Conservation (phyloP, 148 eudicot genomes). For the Vaccinium macrocarpon region DNA sequence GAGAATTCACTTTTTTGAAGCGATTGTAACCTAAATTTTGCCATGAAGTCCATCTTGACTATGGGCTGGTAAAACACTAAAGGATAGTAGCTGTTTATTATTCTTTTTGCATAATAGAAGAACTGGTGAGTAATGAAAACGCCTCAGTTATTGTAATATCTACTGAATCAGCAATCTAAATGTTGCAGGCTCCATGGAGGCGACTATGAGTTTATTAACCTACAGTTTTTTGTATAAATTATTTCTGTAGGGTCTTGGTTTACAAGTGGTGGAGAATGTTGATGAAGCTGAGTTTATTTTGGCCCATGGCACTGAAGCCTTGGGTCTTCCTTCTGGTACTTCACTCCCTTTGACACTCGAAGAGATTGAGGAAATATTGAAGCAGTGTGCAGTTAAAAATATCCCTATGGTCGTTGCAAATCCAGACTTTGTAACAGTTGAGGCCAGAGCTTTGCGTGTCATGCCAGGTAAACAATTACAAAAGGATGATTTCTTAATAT, state of each 20-base stretch:
- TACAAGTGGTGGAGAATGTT: constrained; percentile 77
- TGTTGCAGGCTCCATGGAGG: background rate
- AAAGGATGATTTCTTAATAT: background rate
- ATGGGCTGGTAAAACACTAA: background rate
- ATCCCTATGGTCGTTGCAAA: constrained; percentile 98
- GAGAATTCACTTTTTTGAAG: background rate
- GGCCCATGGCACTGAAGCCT: constrained; percentile 94
- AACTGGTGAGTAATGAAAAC: background rate
- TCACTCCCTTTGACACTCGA: constrained; percentile 55
- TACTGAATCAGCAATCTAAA: background rate
- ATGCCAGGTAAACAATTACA: constrained; percentile 76
- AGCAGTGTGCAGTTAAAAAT: constrained; percentile 58
- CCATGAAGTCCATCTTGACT: background rate
- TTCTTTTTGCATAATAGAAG: background rate
- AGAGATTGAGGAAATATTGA: constrained; percentile 75
- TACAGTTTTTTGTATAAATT: background rate
- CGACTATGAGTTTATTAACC: background rate
- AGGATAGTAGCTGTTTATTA: background rate
- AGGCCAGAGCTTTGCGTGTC: constrained; percentile 77
- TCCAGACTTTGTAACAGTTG: constrained; percentile 97
- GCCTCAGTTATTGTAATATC: background rate
- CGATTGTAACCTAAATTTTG: background rate
- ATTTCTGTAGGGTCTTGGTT: constrained; percentile 63
- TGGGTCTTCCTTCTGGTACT: constrained; percentile 74
- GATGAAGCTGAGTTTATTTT: constrained; percentile 88